Evolutionary conservation across 2,329 filamentous ascomycete species (phyloP), one percentile per base, ranked within the genome.

Genomic region (Hypoxylon sp.): DNA sequence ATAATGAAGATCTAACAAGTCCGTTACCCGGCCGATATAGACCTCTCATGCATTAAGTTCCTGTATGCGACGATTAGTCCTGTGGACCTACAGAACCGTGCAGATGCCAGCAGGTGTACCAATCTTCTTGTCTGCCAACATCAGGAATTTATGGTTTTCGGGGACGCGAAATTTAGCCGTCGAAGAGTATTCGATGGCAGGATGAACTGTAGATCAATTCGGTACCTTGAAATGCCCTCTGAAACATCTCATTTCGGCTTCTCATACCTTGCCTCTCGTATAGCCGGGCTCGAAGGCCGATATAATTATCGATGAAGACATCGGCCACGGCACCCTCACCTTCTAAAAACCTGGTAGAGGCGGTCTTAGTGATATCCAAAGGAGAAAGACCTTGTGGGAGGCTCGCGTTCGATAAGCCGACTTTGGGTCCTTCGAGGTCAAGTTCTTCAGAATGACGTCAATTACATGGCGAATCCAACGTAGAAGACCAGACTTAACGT

Each of bases 391-490:
- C 23, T 23, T 23, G 23, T 10, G 11, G 5, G 9, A 28, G 50
- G 51, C 19, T 9, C 2, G 5, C 1, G 21, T 11, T 28, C 51
- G n/a, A 28, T 3, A 17, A 10, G 21, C 10, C 21, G 34, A 19
- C 30, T 2, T 5, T 21, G n/a, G 5, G 1, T 9, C 38, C 14
- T 5, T 5, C 17, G n/a, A 21, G 4, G 34, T 53, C 13, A 43
- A 43, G 36, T 53, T 14, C 14, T n/a, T 53, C 21, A 9, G 51
- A 41, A 41, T 53, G 21, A 23, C 10, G 6, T 28, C 51, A 5
- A 30, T 43, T 4, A 53, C 21, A 14, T 53, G 51, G 34, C 34
- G 34, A 17, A 53, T 53, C 34, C 21, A 41, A 3, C 34, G 50
- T 17, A n/a, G 11, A 17, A 17, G 3, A 10, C 10, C 13, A 1